Evolutionary conservation across 2,329 filamentous ascomycete genomes (phyloP).

Genomic region (Calonectria pauciramosa): DNA sequence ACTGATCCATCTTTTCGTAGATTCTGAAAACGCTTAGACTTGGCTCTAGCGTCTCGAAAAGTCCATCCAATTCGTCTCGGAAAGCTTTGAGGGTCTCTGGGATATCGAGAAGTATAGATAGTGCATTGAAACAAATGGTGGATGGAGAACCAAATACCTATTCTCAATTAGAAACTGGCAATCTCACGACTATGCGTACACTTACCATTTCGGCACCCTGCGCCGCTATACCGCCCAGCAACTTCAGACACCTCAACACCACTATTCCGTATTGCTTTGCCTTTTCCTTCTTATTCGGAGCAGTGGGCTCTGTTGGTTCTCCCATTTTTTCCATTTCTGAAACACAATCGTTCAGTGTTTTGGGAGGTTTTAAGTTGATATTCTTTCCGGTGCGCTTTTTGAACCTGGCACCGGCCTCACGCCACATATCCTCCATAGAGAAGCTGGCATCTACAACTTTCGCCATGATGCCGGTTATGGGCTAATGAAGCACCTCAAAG

Average conservation of each 20-base stretch:
- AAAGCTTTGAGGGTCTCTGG: not conserved
- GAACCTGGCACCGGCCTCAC: not conserved
- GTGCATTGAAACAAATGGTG: not conserved
- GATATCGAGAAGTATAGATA: not conserved
- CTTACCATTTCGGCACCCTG: not conserved
- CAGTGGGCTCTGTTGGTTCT: not conserved
- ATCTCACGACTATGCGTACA: not conserved
- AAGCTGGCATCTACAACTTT: not conserved
- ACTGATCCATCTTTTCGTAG: conserved; percentile 7
- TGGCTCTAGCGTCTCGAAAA: not conserved
- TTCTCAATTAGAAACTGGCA: not conserved
- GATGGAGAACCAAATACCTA: not conserved
- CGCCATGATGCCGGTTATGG: not conserved
- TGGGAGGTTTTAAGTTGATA: not conserved
- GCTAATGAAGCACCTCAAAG: no score
- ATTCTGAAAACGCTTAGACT: not conserved
- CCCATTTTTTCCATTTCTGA: not conserved
- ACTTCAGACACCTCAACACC: not conserved
- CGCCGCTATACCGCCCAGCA: not conserved
- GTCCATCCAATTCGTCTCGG: not conserved
- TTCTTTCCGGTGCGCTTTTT: not conserved
- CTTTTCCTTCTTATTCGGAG: not conserved
- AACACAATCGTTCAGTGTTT: not conserved
- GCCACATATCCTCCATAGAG: conserved; percentile 3
- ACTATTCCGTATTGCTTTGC: not conserved